Conservation (phyloP, 345 rosid genomes). For the Garcia nutans region DNA sequence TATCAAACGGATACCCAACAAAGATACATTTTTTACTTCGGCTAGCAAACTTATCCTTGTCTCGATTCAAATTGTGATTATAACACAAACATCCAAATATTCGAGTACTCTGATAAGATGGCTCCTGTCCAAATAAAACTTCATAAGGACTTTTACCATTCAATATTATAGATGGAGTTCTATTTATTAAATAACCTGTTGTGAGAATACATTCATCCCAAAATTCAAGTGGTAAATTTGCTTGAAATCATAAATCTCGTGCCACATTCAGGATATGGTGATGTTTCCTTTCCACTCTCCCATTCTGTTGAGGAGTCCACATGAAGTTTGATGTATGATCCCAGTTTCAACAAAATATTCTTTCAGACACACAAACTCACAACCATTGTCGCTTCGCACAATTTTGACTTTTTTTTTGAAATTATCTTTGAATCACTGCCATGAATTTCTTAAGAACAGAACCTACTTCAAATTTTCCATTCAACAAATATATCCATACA, state of each 20-base stretch:
- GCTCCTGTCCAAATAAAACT: not conserved
- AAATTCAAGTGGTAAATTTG: too few relatives aligned
- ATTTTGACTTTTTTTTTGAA: not conserved
- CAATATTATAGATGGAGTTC: not conserved
- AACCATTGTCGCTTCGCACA: conserved; percentile 11
- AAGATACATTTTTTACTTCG: too few relatives aligned
- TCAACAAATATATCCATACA: too few relatives aligned
- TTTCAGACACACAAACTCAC: not conserved
- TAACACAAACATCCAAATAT: not conserved
- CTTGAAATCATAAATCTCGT: too few relatives aligned
- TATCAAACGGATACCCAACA: too few relatives aligned
- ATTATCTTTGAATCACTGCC: not conserved
- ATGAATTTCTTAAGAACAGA: not conserved
- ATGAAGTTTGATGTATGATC: too few relatives aligned
- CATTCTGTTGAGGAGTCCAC: too few relatives aligned
- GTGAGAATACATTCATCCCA: too few relatives aligned
- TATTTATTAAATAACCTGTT: too few relatives aligned
- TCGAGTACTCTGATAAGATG: not conserved
- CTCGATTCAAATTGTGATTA: not conserved
- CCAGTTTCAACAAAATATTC: not conserved
- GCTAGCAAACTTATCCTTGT: too few relatives aligned
- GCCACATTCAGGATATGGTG: too few relatives aligned
- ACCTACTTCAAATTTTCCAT: not conserved
- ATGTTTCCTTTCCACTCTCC: too few relatives aligned
- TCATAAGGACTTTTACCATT: not conserved